These are phyloP conservation scores for Hordeum vulgare DNA, from an alignment of 176 grass and related monocot genomes.

Conservation along the genomic window MorexV3_pseudomolecules_assembly NC_058520.1:493014322-493014821, in stretches of 20 bases:
- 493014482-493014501: too few species aligned
- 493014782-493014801: slow-evolving; percentile 11
- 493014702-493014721: background rate
- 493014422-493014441: slow-evolving; percentile 12
- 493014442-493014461: background rate
- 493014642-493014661: slow-evolving; percentile 58
- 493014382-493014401: slow-evolving; percentile 36
- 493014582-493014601: background rate
- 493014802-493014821: slow-evolving; percentile 36
- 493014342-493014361: slow-evolving; percentile 73
- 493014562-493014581: background rate
- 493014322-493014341: slow-evolving; percentile 3
- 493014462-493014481: background rate
- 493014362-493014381: slow-evolving; percentile 17
- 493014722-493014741: background rate
- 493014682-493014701: slow-evolving; percentile 39
- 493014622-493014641: slow-evolving; percentile 8
- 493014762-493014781: slow-evolving; percentile 19
- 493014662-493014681: slow-evolving; percentile 80
- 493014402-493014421: slow-evolving; percentile 25
- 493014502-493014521: background rate
- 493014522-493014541: background rate
- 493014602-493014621: background rate
- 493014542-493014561: background rate
- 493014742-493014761: background rate